Base-by-base conservation (phyloP, 306 rosid species). In the Vigna angularis region DNA sequence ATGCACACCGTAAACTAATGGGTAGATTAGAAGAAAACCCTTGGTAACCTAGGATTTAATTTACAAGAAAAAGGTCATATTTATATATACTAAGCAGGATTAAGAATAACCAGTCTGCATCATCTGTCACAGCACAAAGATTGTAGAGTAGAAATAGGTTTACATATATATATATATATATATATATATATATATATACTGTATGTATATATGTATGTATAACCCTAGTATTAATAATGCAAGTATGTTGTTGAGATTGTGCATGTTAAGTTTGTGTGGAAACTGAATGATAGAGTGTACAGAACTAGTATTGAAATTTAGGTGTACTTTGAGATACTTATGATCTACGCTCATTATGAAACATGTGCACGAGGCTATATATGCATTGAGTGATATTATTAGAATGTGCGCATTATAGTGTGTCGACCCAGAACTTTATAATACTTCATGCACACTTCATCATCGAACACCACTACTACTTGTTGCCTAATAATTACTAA, bases 401-500 rank as follows among this genome's bases (percentile, higher is more conserved):
- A 73, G 47, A 40, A 58, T 69, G 72, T 81, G 72, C 78, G 78
- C 70, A 81, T 82, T 75, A 79, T 84, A 47, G 79, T 72, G 82
- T 63, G 86, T 81, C 77, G 82, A 81, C 84, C 79, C 79, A 71
- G 55, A 76, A 76, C 86, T 79, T 78, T 79, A 76, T 57, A 61
- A 75, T 62, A 75, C 93, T 89, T 91, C 85, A 79, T 78, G 83
- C 90, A 86, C 88, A 87, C 88, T 85, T 85, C 85, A 81, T 61
- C 65, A 81, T 83, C 83, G 61, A 86, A 72, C 73, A 76, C 86
- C 90, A 82, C 86, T 55, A 79, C 68, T 73, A 62, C 64, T 70
- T 77, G 82, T 71, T 76, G 51, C 71, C 75, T 70, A 75, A 89
- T 87, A 78, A 84, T 87, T 80, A 61, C 83, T 58, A 16, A 48